Evolutionary conservation across 2,329 filamentous ascomycete genomes (phyloP), one percentile per base, ranked within the genome.

Genomic region (Arthrobotrys musiformis): DNA sequence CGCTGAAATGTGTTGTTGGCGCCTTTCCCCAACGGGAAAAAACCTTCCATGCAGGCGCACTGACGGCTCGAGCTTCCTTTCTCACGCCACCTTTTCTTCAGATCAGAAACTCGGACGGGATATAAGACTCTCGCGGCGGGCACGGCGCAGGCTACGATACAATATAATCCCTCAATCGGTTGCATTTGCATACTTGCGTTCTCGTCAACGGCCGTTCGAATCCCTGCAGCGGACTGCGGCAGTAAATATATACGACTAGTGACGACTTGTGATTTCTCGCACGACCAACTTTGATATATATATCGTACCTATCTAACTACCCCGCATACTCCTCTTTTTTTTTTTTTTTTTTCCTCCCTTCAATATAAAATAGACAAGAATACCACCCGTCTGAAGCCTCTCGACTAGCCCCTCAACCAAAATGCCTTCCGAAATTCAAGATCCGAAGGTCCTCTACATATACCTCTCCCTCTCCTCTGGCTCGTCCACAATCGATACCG

Each of bases 391-490:
- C n/a, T n/a, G n/a, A n/a, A n/a, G n/a, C n/a, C n/a, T n/a, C n/a
- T n/a, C n/a, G n/a, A n/a, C n/a, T n/a, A n/a, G n/a, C n/a, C n/a
- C n/a, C n/a, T n/a, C n/a, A n/a, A n/a, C n/a, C 54, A 60, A 64
- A 1, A 76, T 76, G 70, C 28, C 70, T 42, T 60, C 56, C 22
- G 58, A 64, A 44, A 30, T 26, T 8, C 66, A 70, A 40, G 91
- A 93, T 83, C 88, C 91, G 58, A 87, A 80, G 13, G 86, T 90
- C 28, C 90, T 99, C 79, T 99, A 95, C 86, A 91, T 99, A 81
- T 97, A 96, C 86, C 98, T 95, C 77, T 98, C 94, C 64, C 88
- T 99, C 69, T 98, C 95, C 19, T 93, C 95, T 74, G 95, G 95
- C 79, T 97, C 93, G 44, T 97, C 93, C 24, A 93, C 97, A 84